These are phyloP conservation scores for Amaranthus tricolor DNA, from an alignment of 179 eudicot genomes.

Conservation along the genomic window DNA sequence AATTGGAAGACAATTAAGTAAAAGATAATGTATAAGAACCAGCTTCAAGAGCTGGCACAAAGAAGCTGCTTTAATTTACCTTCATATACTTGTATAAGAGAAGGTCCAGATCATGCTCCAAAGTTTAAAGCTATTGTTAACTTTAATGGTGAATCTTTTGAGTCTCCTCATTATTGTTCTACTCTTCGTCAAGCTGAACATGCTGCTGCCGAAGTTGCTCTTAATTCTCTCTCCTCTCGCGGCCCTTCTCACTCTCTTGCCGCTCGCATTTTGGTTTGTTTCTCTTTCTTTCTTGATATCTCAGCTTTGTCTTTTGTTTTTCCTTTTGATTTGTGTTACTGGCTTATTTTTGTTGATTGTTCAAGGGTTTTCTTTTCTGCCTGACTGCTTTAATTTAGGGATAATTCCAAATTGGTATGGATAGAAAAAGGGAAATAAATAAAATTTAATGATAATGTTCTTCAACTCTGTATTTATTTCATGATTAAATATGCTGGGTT, in stretches of 20 bases:
- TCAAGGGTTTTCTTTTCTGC: no score
- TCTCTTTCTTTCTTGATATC: background rate
- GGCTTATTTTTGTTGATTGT: no score
- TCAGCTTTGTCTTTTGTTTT: background rate
- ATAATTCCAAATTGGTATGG: no score
- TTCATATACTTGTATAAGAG: slow-evolving; percentile 41
- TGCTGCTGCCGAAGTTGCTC: slow-evolving; percentile 50
- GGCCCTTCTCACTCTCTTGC: slow-evolving; percentile 57
- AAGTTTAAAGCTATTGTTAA: slow-evolving; percentile 43
- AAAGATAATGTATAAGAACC: slow-evolving; percentile 45
- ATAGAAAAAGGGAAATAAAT: no score
- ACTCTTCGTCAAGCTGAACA: slow-evolving; percentile 55
- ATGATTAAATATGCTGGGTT: background rate
- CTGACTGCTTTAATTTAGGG: no score
- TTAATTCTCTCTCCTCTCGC: slow-evolving; percentile 45
- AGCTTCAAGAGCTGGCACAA: slow-evolving; percentile 56
- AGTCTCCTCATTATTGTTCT: slow-evolving; percentile 42
- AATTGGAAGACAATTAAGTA: no score
- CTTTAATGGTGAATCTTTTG: slow-evolving; percentile 48
- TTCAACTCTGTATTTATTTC: background rate
- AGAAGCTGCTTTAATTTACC: slow-evolving; percentile 50
- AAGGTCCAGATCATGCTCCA: slow-evolving; percentile 56
- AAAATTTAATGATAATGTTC: background rate
- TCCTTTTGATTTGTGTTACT: background rate
- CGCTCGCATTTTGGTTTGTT: slow-evolving; percentile 46